A percentile compares a stretch with the other conserved stretches of the same genome.
Conservation (phyloP, 768 basidiomycete genomes). For the Rhodotorula kratochvilovae region DNA sequence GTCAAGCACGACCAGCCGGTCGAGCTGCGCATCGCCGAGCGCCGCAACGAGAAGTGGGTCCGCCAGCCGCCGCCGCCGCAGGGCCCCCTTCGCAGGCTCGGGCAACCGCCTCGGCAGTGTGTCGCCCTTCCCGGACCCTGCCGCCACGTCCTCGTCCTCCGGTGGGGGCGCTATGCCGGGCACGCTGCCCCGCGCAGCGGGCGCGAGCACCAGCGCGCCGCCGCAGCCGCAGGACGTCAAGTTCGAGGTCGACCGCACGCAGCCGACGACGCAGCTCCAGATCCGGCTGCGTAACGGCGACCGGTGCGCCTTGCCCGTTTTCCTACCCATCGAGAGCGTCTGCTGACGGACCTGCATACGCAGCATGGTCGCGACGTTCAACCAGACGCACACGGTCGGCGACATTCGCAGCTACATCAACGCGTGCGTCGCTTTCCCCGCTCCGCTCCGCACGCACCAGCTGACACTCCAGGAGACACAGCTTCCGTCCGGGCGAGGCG, state of each 20-base stretch:
- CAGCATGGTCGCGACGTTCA: slow-evolving; percentile 80
- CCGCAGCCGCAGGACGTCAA: slow-evolving; percentile 44
- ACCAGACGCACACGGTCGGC: slow-evolving; percentile 78
- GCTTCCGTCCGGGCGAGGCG: slow-evolving; percentile 66
- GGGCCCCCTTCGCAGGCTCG: slow-evolving; percentile 62
- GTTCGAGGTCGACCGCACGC: slow-evolving; percentile 75
- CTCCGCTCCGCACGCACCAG: too few relatives aligned
- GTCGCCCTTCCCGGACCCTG: slow-evolving; percentile 59
- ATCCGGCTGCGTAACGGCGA: slow-evolving; percentile 86
- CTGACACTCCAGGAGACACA: slow-evolving; percentile 43
- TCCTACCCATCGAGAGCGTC: too few relatives aligned
- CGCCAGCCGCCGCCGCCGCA: slow-evolving; percentile 54
- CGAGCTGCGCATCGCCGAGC: slow-evolving; percentile 70
- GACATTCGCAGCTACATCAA: slow-evolving; percentile 85
- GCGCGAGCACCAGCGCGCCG: neutral
- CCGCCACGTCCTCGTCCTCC: slow-evolving; percentile 44
- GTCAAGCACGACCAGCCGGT: slow-evolving; percentile 73
- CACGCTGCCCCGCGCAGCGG: slow-evolving; percentile 15
- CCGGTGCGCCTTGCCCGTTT: too few relatives aligned
- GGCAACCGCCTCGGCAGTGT: slow-evolving; percentile 77
- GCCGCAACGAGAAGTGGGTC: slow-evolving; percentile 66
- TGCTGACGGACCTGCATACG: neutral
- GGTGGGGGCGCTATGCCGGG: slow-evolving; percentile 43
- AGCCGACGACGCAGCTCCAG: slow-evolving; percentile 84
- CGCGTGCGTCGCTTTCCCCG: slow-evolving; percentile 56